Evolutionary conservation across 176 grass and related monocot genomes (phyloP).

Genomic region (Panicum miliaceum): DNA sequence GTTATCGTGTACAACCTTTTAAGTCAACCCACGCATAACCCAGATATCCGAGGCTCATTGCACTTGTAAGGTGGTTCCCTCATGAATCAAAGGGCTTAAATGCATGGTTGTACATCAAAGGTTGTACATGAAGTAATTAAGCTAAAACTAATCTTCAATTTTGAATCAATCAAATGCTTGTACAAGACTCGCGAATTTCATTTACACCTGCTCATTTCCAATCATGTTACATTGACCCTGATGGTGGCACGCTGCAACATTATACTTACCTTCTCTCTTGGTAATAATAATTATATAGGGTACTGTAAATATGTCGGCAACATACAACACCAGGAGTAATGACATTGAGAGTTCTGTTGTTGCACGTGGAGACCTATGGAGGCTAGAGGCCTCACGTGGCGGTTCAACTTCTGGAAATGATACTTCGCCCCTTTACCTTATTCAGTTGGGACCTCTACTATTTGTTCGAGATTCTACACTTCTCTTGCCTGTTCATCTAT

Average conservation of each 20-base stretch:
- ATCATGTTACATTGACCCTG: background rate
- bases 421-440: constrained; percentile 80
- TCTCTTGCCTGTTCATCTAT: constrained; percentile 93
- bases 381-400: constrained; percentile 83
- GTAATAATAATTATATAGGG: constrained; percentile 57
- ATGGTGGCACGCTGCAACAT: background rate
- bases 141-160: background rate
- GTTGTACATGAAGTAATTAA: background rate
- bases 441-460: constrained; percentile 90
- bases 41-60: background rate
- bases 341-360: constrained; percentile 88
- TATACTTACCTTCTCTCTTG: constrained; percentile 31
- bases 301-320: constrained; percentile 77
- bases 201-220: background rate
- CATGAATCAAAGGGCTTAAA: background rate
- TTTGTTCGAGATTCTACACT: constrained; percentile 95
- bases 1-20: background rate
- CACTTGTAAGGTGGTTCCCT: background rate
- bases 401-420: constrained; percentile 73
- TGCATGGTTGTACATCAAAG: background rate
- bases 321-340: constrained; percentile 71
- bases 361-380: constrained; percentile 90
- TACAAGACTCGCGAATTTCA: background rate
- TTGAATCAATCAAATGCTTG: background rate
- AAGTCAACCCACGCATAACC: background rate